Base-by-base conservation (phyloP, 495 filamentous ascomycete species). In the Talaromyces trachyspermus region DNA sequence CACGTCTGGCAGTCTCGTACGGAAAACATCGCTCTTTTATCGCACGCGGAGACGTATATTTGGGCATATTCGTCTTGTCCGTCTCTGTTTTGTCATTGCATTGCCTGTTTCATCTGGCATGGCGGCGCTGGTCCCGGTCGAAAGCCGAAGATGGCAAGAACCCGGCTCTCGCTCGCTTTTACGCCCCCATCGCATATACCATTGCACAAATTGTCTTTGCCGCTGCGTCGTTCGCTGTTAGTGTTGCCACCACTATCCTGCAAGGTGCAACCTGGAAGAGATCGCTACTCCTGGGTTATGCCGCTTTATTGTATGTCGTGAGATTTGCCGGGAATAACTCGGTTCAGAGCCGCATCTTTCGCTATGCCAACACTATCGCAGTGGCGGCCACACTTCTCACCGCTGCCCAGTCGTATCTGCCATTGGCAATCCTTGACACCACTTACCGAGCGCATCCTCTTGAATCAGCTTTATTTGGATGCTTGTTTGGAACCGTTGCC, bases 1-100 rank as follows among this genome's bases (percentile, higher is more conserved):
- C 25, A 27, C 1, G 17, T 59, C 14, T 59, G 56, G 56, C 44
- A 46, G 26, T 48, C 44, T 46, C 53, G 56, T 9, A 54, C 53
- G 2, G 37, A 48, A 36, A 43, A 46, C 17, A 20, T 32, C 22
- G 52, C 56, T 41, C 41, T 40, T 39, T 54, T 24, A 32, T 59
- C 18, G 53, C 53, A 2, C 30, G 45, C 5, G 57, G 57, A n/a
- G 45, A 57, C 22, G 14, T 57, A 24, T 50, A 59, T 43, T 36
- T 55, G 10, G 50, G 42, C 4, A 36, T 37, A 0, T 27, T 53
- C 12, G 7, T 47, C 7, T n/a, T 47, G n/a, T 59, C 53, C 12
- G 38, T 50, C 3, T 32, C 40, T 7, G 30, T 50, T 15, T 43
- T 53, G 17, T 4, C 49, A n/a, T 6, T 55, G 18, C 20, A 42